Evolutionary conservation across 495 filamentous ascomycete genomes (phyloP), one percentile per base, ranked within the genome.

Genomic region (Penicillium subrubescens): DNA sequence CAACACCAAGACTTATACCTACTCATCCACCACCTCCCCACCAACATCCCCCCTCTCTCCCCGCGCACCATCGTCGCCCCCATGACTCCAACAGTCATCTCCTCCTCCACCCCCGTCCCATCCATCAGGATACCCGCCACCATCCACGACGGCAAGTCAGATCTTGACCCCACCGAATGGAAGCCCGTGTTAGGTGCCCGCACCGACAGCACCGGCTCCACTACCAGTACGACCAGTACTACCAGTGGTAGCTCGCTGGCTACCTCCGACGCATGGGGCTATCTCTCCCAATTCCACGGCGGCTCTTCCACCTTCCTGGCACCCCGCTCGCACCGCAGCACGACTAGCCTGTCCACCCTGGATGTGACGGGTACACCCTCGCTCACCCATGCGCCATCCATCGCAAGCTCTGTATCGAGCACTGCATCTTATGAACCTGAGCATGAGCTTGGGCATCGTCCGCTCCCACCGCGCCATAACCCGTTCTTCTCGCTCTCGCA

Each of bases 91-190:
- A 81, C 80, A 15, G 68, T 71, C 51, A 68, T 70, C 48, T 74
- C 64, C 52, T 65, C 53, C 17, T 21, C 69, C 69, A 71, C 44
- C 63, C 59, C 69, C 14, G 64, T 69, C 48, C 70, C 68, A 2
- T 29, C 70, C 61, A 67, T 74, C 60, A 72, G 80, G 75, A 83
- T 84, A 84, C 75, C 78, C 39, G 59, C 67, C 62, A 71, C 75
- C 56, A 55, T 69, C 57, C 76, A 79, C 60, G 71, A 79, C 46
- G 67, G 67, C 75, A 79, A 77, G 60, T 71, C 81, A 67, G 83
- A 86, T 84, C 81, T 82, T 62, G 83, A 86, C 71, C 83, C 83
- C 67, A 81, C 81, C 57, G 83, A 86, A 73, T 86, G 83, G 83
- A 85, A 86, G 75, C 83, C 83, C n/a, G 76, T 82, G 68, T 75